Base-by-base conservation (phyloP, 2,329 filamentous ascomycete species). In the Elsinoe australis region DNA sequence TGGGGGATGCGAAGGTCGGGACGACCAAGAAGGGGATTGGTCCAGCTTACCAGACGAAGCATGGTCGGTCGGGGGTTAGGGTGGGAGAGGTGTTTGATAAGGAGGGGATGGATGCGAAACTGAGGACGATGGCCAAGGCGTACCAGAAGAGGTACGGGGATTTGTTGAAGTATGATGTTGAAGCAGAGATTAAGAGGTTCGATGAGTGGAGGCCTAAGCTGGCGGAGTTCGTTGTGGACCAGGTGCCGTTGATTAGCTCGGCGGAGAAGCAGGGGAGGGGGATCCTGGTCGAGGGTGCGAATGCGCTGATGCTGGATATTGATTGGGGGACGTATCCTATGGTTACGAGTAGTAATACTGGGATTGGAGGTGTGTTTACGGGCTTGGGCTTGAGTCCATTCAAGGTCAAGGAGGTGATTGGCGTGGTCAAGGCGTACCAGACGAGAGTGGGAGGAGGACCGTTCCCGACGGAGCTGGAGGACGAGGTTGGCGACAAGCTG, bases 131-230 rank as follows among this genome's bases (percentile, higher is more conserved):
- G 39, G 81, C 75, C 6, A 56, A 65, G 4, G 79, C 76, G n/a
- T 84, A 76, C 66, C 73, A 79, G 68, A 80, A 82, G 67, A 71
- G 82, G 45, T 87, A 79, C 57, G 83, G 83, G 5, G 76, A 83
- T 55, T 65, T 85, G 19, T 65, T 83, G 48, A 61, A 78, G 61
- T 82, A 82, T 59, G 79, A 87, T 53, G 73, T 82, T 5, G 82
- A 88, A 55, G 79, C 80, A 26, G 84, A 88, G 67, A 74, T 88
- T 54, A 63, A 62, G 14, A 69, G 71, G 32, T 85, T 82, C 66
- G 72, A 77, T 60, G 68, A 70, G 28, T 80, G 80, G 61, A 73
- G 78, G 21, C 64, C 67, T 51, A 72, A 71, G 58, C 70, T 87
- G 19, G 71, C 71, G 35, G 70, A 72, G 17, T 84, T 78, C 55